phyloP scores from a whole-genome alignment of 1,139 yeast species.

The Casaregolazyma lundiana region DNA sequence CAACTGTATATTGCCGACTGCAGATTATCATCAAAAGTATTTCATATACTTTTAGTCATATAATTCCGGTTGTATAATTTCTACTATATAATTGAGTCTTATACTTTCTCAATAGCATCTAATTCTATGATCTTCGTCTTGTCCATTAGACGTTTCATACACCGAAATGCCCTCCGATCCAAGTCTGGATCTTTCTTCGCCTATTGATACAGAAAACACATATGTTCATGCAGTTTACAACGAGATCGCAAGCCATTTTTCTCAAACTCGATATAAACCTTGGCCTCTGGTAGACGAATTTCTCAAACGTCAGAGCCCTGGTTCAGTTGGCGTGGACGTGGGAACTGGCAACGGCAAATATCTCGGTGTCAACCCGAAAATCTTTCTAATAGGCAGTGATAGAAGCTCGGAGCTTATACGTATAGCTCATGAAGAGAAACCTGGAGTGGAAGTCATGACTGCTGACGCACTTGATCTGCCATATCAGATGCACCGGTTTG shows the following conservation, averaged over 20 bases:
- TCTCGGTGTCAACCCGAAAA: conserved; percentile 59
- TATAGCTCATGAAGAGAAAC: conserved; percentile 55
- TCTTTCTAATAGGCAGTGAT: conserved; percentile 78
- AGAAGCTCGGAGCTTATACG: conserved; percentile 69
- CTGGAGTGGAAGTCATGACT: conserved; percentile 48
- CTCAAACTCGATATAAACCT: conserved; percentile 90
- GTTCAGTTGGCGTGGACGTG: conserved; percentile 51
- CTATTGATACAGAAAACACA: conserved; percentile 54
- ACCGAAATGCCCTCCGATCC: neutral
- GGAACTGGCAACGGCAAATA: conserved; percentile 98
- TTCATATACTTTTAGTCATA: neutral
- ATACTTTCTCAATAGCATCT: too few species aligned
- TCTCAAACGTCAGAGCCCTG: conserved; percentile 40
- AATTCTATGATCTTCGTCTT: neutral
- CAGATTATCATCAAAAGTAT: too few species aligned
- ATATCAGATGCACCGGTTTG: conserved; percentile 55
- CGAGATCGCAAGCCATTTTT: conserved; percentile 87
- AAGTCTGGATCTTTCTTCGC: conserved; percentile 7
- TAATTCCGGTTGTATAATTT: neutral
- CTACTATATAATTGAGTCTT: neutral
- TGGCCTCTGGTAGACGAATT: conserved; percentile 93
- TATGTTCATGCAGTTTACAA: conserved; percentile 89
- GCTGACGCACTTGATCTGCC: conserved; percentile 78
- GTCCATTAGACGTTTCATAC: neutral
- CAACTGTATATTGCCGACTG: too few species aligned